These are phyloP conservation scores for Parachaetomium inaequale DNA, from an alignment of 495 filamentous ascomycete species.

Conservation along the genomic window DNA sequence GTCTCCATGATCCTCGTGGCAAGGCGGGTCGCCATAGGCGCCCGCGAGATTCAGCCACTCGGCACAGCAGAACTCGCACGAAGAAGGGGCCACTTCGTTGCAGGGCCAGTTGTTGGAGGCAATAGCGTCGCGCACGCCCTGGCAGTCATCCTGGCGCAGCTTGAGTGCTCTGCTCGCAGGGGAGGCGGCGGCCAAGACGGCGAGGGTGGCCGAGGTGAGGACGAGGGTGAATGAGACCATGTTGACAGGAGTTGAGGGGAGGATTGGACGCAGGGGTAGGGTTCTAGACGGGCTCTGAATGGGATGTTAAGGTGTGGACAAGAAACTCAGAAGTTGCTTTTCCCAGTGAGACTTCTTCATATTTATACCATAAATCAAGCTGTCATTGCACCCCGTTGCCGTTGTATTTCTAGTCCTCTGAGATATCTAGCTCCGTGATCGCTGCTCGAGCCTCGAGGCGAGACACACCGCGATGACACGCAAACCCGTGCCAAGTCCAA, in stretches of 20 bases:
- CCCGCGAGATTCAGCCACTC: not conserved
- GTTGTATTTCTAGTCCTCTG: not conserved
- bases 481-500: not conserved
- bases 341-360: not conserved
- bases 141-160: not conserved
- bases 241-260: not conserved
- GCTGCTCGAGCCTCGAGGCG: not conserved
- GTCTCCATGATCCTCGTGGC: conserved; percentile 1
- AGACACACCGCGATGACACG: not conserved
- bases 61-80: not conserved
- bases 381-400: not conserved
- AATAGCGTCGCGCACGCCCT: not conserved
- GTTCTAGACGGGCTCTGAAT: not conserved
- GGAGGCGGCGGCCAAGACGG: conserved; percentile 20
- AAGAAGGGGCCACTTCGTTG: not conserved
- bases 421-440: not conserved
- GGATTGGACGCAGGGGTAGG: not conserved
- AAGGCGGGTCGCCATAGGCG: not conserved
- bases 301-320: not conserved
- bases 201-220: conserved; percentile 1
- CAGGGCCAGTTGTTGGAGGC: not conserved
- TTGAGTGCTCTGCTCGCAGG: not conserved
- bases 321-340: not conserved
- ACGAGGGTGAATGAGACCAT: conserved; percentile 9
- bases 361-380: not conserved